phyloP scores from a whole-genome alignment of 2,329 filamentous ascomycete genomes.

The Fusarium buharicum region DNA sequence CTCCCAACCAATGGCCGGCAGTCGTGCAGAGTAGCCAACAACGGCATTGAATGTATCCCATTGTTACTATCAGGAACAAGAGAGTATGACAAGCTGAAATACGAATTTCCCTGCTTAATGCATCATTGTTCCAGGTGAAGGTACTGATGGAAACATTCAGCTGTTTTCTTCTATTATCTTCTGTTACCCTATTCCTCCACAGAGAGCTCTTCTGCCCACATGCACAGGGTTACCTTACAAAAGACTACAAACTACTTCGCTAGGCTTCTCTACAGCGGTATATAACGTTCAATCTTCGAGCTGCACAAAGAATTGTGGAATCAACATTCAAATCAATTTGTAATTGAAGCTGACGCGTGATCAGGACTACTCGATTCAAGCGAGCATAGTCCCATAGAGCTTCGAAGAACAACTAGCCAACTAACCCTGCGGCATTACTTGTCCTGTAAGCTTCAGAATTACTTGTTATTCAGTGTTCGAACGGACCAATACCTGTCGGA shows the following conservation, averaged over 20 bases:
- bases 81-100: too few species aligned
- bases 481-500: rapidly evolving
- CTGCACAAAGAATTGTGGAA: neutral
- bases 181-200: neutral
- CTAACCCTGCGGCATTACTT: too few species aligned
- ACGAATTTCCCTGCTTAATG: too few species aligned
- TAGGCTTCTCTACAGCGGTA: too few species aligned
- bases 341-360: too few species aligned
- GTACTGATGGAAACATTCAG: neutral
- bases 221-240: neutral
- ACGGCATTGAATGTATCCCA: too few species aligned
- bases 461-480: neutral
- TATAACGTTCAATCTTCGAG: too few species aligned
- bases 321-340: neutral
- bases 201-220: neutral
- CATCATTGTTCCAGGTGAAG: neutral
- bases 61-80: too few species aligned
- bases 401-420: neutral
- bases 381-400: neutral
- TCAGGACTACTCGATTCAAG: neutral
- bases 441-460: neutral
- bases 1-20: too few species aligned
- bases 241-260: neutral
- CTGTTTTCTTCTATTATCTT: neutral
- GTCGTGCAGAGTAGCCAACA: too few species aligned